Evolutionary conservation across 306 rosid genomes (phyloP).

Genomic region (Lathyrus oleraceus): DNA sequence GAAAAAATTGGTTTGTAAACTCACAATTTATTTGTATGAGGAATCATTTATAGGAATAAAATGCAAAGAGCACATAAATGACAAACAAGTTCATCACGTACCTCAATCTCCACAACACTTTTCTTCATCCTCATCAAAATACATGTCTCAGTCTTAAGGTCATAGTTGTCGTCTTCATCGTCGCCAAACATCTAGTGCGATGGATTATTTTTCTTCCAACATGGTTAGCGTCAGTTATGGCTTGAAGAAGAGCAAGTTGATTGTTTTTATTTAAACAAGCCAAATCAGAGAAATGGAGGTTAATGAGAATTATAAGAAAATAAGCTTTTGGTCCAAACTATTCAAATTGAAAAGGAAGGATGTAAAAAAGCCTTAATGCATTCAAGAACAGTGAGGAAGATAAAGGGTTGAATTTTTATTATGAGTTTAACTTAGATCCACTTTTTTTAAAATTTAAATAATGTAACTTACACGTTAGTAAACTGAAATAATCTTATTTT

Average conservation of each 20-base stretch:
- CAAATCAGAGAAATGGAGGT: constrained; percentile 15
- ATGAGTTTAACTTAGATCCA: background rate
- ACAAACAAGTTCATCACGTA: constrained; percentile 14
- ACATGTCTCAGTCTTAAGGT: constrained; percentile 40
- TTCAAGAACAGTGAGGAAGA: constrained; percentile 36
- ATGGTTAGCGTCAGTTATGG: constrained; percentile 26
- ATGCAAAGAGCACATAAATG: constrained; percentile 54
- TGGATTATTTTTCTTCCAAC: constrained; percentile 45
- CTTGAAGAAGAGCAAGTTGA: constrained; percentile 65
- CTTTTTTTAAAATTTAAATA: background rate
- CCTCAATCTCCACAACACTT: constrained; percentile 1
- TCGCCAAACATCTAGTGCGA: constrained; percentile 44
- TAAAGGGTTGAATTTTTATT: constrained; percentile 5
- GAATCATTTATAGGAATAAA: too few species aligned
- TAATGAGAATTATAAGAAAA: constrained; percentile 41
- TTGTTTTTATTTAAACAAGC: constrained; percentile 43
- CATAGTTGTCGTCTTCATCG: constrained; percentile 36
- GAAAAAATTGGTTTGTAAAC: too few species aligned
- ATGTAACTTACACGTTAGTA: background rate
- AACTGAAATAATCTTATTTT: background rate
- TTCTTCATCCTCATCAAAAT: constrained; percentile 7
- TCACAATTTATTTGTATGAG: too few species aligned
- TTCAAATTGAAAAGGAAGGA: constrained; percentile 50
- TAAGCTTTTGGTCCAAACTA: constrained; percentile 68
- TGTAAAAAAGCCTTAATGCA: constrained; percentile 43